Percentiles rank a stretch among this genome's conserved stretches.
Evolutionary conservation across 345 rosid genomes (phyloP).

Genomic region (Passiflora organensis): DNA sequence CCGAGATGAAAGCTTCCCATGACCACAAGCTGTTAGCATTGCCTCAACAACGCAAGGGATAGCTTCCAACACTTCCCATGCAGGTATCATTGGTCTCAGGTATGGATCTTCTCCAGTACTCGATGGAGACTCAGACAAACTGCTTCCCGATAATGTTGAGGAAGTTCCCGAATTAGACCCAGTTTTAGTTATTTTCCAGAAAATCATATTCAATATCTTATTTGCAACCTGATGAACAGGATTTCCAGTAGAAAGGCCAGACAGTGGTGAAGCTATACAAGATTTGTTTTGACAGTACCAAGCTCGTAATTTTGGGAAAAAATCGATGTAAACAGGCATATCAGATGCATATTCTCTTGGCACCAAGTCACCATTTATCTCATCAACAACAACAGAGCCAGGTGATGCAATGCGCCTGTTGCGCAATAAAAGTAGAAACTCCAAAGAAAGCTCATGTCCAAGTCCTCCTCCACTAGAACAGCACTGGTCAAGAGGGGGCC

Average conservation of each 20-base stretch:
- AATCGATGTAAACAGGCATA: constrained; percentile 41
- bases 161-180: constrained; percentile 34
- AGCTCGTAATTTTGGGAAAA: constrained; percentile 52
- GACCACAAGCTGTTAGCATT: constrained; percentile 62
- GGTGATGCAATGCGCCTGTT: constrained; percentile 35
- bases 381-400: constrained; percentile 23
- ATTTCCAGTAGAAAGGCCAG: constrained; percentile 39
- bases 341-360: constrained; percentile 23
- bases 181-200: constrained; percentile 40
- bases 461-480: constrained; percentile 27
- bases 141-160: constrained; percentile 32
- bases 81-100: constrained; percentile 50
- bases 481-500: constrained; percentile 47
- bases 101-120: constrained; percentile 38
- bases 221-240: constrained; percentile 59
- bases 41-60: constrained; percentile 58
- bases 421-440: constrained; percentile 49
- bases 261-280: constrained; percentile 54
- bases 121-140: constrained; percentile 32
- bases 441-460: constrained; percentile 45
- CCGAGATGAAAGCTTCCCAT: constrained; percentile 62
- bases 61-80: constrained; percentile 73
- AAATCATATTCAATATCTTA: constrained; percentile 51
- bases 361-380: constrained; percentile 16
- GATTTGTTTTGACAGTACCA: constrained; percentile 67